phyloP scores from a whole-genome alignment of 2,329 filamentous ascomycete species.

The Xylariaceae sp. region DNA sequence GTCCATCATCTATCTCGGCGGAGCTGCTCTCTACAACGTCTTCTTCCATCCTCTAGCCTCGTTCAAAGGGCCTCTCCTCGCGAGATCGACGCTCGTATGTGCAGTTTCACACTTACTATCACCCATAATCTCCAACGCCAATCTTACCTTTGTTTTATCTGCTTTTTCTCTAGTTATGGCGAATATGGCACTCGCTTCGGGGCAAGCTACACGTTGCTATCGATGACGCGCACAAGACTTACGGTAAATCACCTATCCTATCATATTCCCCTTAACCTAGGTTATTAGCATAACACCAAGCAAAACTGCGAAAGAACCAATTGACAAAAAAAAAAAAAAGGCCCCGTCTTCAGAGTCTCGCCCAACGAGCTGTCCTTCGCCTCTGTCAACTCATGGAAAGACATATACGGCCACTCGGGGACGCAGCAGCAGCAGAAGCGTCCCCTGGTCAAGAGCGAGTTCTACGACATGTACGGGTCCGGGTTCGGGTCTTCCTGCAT shows the following conservation, averaged over 20 bases:
- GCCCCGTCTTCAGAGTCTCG: conserved; percentile 15
- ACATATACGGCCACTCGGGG: conserved; percentile 15
- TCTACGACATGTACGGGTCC: conserved; percentile 17
- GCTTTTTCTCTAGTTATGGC: conserved; percentile 14
- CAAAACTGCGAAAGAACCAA: too few species aligned
- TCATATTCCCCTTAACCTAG: neutral
- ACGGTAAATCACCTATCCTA: conserved; percentile 14
- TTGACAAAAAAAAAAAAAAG: too few species aligned
- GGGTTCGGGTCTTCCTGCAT: conserved; percentile 16
- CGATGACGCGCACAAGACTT: conserved; percentile 11
- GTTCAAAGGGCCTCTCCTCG: conserved; percentile 14
- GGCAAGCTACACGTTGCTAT: conserved; percentile 12
- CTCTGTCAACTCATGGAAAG: conserved; percentile 10
- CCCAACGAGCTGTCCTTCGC: conserved; percentile 18
- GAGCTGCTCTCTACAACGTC: neutral
- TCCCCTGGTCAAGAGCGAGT: conserved; percentile 17
- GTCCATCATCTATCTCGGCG: too few species aligned
- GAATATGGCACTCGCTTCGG: conserved; percentile 15
- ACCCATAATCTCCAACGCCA: neutral
- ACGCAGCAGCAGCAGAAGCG: conserved; percentile 5
- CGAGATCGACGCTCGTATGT: conserved; percentile 8
- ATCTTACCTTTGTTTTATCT: too few species aligned
- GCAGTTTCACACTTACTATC: neutral
- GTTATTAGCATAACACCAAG: neutral
- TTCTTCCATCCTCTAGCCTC: conserved; percentile 18